Conservation (phyloP, 2,329 filamentous ascomycete genomes). For the Chrysoporthe deuterocubensis region DNA sequence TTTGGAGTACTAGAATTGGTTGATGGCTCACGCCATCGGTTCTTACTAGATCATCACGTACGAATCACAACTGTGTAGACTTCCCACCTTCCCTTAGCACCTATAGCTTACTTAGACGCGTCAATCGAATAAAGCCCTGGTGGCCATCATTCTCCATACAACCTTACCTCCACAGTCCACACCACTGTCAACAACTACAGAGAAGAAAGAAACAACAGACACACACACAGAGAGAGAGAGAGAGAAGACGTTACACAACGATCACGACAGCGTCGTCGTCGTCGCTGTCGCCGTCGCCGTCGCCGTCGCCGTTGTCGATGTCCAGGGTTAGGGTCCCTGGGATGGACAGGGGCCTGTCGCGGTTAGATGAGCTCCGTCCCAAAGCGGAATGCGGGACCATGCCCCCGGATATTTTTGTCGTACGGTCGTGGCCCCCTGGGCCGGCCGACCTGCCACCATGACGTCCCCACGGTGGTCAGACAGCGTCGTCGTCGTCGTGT, state of each 20-base stretch:
- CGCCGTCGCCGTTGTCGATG: not conserved
- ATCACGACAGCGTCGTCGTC: not conserved
- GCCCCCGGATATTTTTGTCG: constrained; percentile 10
- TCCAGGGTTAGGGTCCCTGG: not conserved
- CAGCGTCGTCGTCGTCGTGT: not conserved
- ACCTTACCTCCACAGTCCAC: no score
- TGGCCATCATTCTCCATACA: no score
- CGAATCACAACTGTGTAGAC: not conserved
- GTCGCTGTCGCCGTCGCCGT: not conserved
- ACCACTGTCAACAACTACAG: no score
- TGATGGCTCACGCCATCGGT: not conserved
- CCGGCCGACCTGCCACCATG: not conserved
- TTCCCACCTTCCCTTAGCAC: no score
- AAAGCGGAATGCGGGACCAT: constrained; percentile 4
- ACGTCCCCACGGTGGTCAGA: constrained; percentile 4
- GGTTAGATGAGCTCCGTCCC: constrained; percentile 2
- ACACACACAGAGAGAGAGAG: no score
- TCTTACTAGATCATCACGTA: not conserved
- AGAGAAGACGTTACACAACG: no score
- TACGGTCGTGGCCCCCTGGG: not conserved
- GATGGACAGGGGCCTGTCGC: constrained; percentile 11
- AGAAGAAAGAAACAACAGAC: no score
- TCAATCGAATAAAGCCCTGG: no score
- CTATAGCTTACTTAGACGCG: no score
- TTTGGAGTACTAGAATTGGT: not conserved